Evolutionary conservation across 1,139 yeast genomes (phyloP).

Genomic region (Geotrichum citri-aurantii): DNA sequence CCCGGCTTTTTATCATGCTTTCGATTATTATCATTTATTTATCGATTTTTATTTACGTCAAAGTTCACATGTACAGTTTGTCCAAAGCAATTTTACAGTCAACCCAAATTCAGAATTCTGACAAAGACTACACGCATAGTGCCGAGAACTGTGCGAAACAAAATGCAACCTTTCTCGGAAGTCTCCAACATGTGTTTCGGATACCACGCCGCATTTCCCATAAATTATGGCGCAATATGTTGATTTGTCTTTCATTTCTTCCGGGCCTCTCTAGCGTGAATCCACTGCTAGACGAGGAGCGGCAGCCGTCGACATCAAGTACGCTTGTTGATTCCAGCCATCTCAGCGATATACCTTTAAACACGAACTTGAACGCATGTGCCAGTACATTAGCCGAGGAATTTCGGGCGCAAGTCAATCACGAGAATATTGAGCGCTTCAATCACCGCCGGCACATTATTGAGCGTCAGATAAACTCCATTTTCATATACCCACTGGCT

Average conservation of each 20-base stretch:
- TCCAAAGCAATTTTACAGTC: conserved; percentile 9
- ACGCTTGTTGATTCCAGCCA: background rate
- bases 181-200: background rate
- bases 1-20: conserved; percentile 60
- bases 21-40: conserved; percentile 58
- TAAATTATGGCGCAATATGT: background rate
- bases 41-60: conserved; percentile 63
- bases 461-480: conserved; percentile 70
- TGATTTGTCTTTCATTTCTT: background rate
- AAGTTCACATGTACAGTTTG: conserved; percentile 14
- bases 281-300: background rate
- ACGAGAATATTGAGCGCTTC: conserved; percentile 55
- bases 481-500: conserved; percentile 79
- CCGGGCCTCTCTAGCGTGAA: conserved; percentile 1
- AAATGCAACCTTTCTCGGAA: background rate
- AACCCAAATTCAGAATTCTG: background rate
- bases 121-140: background rate
- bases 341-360: background rate
- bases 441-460: conserved; percentile 58
- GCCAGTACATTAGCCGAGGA: conserved; percentile 33
- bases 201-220: background rate
- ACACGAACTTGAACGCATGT: background rate
- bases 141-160: background rate
- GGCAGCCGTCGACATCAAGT: background rate
- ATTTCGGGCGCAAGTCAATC: conserved; percentile 40